Evolutionary conservation across 257 asterid genomes (phyloP).

Genomic region (Sherardia arvensis): DNA sequence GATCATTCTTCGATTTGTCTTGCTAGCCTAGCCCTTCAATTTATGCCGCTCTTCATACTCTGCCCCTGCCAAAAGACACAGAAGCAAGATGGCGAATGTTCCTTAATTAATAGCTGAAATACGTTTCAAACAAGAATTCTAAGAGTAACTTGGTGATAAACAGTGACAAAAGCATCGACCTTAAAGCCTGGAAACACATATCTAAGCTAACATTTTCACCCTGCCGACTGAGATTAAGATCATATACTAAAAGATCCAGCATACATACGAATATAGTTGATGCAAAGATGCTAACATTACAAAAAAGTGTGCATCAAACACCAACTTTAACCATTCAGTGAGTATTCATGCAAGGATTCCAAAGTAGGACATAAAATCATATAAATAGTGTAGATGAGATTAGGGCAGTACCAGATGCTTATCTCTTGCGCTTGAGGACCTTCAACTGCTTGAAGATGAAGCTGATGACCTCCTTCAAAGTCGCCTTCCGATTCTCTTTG

Average conservation of each 20-base stretch:
- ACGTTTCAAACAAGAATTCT: background rate
- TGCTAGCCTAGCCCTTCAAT: background rate
- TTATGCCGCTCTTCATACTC: background rate
- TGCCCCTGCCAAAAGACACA: background rate
- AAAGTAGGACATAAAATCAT: background rate
- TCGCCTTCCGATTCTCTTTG: conserved; percentile 34
- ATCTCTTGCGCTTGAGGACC: conserved; percentile 23
- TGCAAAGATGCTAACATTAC: background rate
- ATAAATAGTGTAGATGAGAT: background rate
- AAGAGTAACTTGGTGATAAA: background rate
- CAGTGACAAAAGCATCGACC: background rate
- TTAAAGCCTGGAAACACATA: background rate
- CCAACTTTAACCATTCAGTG: too few species aligned
- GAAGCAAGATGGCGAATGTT: background rate
- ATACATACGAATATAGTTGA: background rate
- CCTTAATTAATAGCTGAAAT: background rate
- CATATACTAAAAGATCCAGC: background rate
- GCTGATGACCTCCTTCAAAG: conserved; percentile 28
- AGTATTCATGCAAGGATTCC: background rate
- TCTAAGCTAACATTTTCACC: background rate
- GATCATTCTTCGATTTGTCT: too few species aligned
- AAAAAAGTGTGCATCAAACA: too few species aligned
- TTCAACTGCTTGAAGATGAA: conserved; percentile 29
- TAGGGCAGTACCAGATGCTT: background rate
- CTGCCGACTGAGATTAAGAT: background rate